These are phyloP conservation scores for Solanum gandarillasii DNA, from an alignment of 257 asterid species.

Conservation along the genomic window DNA sequence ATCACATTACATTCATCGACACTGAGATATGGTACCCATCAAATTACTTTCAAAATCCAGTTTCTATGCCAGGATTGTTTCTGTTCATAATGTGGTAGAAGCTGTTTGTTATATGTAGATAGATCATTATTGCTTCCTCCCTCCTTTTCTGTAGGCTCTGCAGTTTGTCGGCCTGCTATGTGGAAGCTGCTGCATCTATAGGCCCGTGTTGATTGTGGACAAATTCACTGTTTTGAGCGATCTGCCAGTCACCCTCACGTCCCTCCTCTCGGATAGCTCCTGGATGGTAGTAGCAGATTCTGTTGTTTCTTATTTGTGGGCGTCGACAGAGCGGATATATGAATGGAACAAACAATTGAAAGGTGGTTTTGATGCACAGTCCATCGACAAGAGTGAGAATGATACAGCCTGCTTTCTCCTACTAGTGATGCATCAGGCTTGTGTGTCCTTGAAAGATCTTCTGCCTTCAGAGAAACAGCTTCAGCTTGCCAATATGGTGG, in stretches of 20 bases:
- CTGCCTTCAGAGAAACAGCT: conserved; percentile 63
- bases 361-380: conserved; percentile 17
- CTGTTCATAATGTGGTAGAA: neutral
- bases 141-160: conserved; percentile 43
- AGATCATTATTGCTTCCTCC: neutral
- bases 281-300: conserved; percentile 54
- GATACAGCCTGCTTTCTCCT: conserved; percentile 31
- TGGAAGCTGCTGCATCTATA: conserved; percentile 69
- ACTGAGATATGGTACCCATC: neutral
- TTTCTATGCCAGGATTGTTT: neutral
- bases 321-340: conserved; percentile 43
- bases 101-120: neutral
- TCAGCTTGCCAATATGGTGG: conserved; percentile 57
- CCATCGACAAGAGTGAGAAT: conserved; percentile 42
- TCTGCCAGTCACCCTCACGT: conserved; percentile 58
- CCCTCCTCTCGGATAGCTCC: conserved; percentile 38
- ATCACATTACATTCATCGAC: neutral
- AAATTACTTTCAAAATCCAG: neutral
- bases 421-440: conserved; percentile 47
- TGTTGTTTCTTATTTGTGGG: conserved; percentile 39
- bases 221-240: conserved; percentile 50
- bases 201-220: conserved; percentile 58
- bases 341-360: conserved; percentile 29
- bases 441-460: conserved; percentile 45
- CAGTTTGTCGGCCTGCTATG: conserved; percentile 68